Evolutionary conservation across 192 early-diverging fungal species (phyloP), one percentile per base, ranked within the genome.

Genomic region (Backusella mclennaniae): DNA sequence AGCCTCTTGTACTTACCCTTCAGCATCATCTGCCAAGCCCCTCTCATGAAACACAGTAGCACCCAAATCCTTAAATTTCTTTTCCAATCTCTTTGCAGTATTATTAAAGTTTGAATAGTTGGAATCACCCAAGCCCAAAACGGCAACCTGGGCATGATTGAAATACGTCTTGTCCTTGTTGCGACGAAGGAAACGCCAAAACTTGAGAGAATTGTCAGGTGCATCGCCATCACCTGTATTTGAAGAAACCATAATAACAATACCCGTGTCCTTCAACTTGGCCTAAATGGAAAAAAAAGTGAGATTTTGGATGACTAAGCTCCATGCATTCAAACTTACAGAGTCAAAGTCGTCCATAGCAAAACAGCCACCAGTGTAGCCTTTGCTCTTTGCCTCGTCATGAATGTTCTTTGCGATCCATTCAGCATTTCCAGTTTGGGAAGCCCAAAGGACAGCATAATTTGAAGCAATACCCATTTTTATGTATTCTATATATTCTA

Each of bases 161-260:
- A 92, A 85, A 66, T 88, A 91, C 0, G 84, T 80, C 26, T 88
- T 87, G 7, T 90, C 86, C 68, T 91, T 92, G n/a, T 92, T 86
- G 52, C 91, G 89, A 39, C 95, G 88, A 39, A 97, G 78, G 59
- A 88, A 92, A 6, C 95, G 85, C 91, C 93, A 97, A 81, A 97
- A 97, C 79, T 95, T 94, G 12, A 91, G 89, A 0, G 95, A 88
- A 85, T 98, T 98, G 82, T 98, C 97, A 6, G 97, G 97, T 49
- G 95, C 93, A 80, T 98, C 97, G 38, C 97, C 97, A 79, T 98
- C 97, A 8, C 97, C 97, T 0, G 97, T 98, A 7, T 95, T 97
- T 0, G 96, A 96, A 23, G 92, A 87, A 0, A 98, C 92, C 79
- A 97, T 88, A 69, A 98, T 89, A 5, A 94, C 77, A 21, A 90